These are phyloP conservation scores for Quercus cerris DNA, from an alignment of 306 rosid species.

Conservation along the genomic window DNA sequence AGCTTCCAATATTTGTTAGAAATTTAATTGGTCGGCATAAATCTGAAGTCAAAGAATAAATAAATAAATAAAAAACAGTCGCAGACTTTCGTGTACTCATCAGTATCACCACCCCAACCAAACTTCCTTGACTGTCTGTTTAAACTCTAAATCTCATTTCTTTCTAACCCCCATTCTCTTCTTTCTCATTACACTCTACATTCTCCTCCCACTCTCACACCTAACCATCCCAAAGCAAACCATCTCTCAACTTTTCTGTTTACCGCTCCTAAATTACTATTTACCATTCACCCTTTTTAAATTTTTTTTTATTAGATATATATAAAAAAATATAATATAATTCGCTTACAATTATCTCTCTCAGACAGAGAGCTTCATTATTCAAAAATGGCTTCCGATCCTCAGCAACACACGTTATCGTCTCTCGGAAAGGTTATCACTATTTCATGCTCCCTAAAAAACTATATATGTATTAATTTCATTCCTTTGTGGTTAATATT, in stretches of 20 bases:
- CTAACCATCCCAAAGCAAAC: background rate
- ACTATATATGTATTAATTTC: background rate
- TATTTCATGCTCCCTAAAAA: background rate
- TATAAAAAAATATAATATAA: too few relatives aligned
- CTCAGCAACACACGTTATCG: constrained; percentile 31
- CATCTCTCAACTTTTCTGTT: background rate
- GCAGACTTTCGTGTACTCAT: too few relatives aligned
- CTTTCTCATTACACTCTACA: background rate
- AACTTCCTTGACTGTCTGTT: background rate
- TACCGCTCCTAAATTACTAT: background rate
- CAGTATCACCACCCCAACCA: background rate
- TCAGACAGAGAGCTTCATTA: background rate
- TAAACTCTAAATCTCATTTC: background rate
- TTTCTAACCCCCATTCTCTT: background rate
- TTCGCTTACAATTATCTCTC: background rate
- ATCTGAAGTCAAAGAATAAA: too few relatives aligned
- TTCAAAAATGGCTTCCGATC: constrained; percentile 58
- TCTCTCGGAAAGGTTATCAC: constrained; percentile 40
- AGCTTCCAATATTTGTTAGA: too few relatives aligned
- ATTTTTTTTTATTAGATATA: too few relatives aligned
- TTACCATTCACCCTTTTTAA: background rate
- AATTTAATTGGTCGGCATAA: too few relatives aligned
- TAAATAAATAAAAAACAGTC: too few relatives aligned
- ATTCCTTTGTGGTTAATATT: background rate
- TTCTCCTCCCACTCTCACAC: background rate